A percentile compares a stretch with the other conserved stretches of the same genome.
Evolutionary conservation across 257 asterid genomes (phyloP).

Genomic region (Solanum appendiculatum): DNA sequence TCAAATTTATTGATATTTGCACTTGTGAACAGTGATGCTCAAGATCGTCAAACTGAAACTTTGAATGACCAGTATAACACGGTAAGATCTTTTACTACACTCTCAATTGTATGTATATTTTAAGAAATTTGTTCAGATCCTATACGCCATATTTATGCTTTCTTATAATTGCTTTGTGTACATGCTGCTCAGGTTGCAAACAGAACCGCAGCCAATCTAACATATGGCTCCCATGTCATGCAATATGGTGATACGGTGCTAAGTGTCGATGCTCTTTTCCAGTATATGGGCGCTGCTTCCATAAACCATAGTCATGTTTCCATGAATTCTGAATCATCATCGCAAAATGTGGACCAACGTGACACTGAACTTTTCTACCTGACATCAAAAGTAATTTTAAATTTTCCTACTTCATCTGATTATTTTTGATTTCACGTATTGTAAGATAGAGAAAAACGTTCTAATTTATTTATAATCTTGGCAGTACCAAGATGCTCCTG

Average conservation of each 20-base stretch:
- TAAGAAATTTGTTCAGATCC: background rate
- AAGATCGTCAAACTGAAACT: background rate
- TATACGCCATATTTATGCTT: background rate
- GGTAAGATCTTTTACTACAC: background rate
- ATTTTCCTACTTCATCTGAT: background rate
- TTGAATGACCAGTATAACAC: background rate
- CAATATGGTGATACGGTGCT: constrained; percentile 4
- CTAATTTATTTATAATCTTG: background rate
- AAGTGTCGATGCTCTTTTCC: background rate
- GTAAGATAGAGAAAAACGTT: background rate
- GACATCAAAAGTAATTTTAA: constrained; percentile 59
- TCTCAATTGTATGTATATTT: background rate
- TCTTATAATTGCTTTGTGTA: constrained; percentile 23
- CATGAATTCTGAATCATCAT: constrained; percentile 41
- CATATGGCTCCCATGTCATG: background rate
- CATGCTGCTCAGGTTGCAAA: constrained; percentile 10
- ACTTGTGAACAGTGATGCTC: background rate
- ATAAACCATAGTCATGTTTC: constrained; percentile 13
- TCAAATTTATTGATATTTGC: background rate
- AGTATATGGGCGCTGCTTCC: background rate
- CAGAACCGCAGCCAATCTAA: background rate
- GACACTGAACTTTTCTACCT: constrained; percentile 80
- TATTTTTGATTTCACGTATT: background rate
- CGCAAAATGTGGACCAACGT: constrained; percentile 60
- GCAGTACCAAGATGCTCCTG: constrained; percentile 58